These are phyloP conservation scores for Alternaria sp. DNA, from an alignment of 2,329 filamentous ascomycete species.

Conservation along the genomic window DNA sequence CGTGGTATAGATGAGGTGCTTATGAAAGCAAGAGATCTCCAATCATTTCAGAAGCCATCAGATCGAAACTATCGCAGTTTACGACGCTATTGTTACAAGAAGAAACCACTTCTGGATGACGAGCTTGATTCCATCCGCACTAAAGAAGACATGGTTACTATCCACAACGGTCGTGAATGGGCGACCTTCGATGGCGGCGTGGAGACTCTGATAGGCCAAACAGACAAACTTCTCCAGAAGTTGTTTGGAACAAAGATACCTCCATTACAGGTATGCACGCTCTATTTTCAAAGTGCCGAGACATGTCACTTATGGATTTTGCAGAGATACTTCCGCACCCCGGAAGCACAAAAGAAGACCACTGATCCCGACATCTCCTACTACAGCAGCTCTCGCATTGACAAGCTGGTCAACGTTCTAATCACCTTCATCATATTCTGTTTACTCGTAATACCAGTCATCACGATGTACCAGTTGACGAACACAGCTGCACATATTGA, in stretches of 20 bases:
- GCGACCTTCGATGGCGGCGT: constrained; percentile 54
- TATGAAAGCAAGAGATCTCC: constrained; percentile 50
- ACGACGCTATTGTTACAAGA: constrained; percentile 48
- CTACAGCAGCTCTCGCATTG: constrained; percentile 51
- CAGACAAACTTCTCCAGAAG: constrained; percentile 36
- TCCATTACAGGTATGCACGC: constrained; percentile 37
- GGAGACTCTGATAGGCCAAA: constrained; percentile 44
- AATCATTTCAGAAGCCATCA: constrained; percentile 52
- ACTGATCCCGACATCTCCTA: constrained; percentile 45
- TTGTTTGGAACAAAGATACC: constrained; percentile 32
- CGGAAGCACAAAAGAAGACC: constrained; percentile 52
- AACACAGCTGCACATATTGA: constrained; percentile 20
- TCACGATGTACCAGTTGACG: constrained; percentile 53
- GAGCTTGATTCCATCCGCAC: constrained; percentile 50
- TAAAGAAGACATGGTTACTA: constrained; percentile 54
- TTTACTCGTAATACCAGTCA: constrained; percentile 53
- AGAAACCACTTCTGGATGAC: constrained; percentile 49
- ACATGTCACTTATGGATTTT: background rate
- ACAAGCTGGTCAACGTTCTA: constrained; percentile 53
- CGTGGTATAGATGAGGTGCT: constrained; percentile 46
- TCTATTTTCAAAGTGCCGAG: background rate
- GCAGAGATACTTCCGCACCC: constrained; percentile 52
- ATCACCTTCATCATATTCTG: constrained; percentile 57
- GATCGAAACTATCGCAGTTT: constrained; percentile 54
- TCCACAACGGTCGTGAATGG: constrained; percentile 53